Base-by-base conservation (phyloP, 2,329 filamentous ascomycete species). In the Tolypocladium nubicola region DNA sequence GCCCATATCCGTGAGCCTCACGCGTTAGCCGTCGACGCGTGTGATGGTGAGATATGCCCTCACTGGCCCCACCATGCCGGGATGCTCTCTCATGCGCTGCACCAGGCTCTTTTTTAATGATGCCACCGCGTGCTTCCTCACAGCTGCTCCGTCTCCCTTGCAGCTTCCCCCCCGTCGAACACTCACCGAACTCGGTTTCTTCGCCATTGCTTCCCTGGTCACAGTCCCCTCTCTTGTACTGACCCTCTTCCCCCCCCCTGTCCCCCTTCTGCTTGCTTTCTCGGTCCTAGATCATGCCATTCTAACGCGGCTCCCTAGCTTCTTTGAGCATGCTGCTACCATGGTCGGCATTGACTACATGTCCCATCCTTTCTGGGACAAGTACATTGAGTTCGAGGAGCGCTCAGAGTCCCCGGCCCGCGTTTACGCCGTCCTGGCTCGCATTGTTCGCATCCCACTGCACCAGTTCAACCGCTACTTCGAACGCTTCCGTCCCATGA, bases 311-410 rank as follows among this genome's bases (percentile, higher is more conserved):
- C 19, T 14, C n/a, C 53, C 45, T 70, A 99, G 94, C 64, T 82
- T 97, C 10, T 97, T 97, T 69, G 93, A 99, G 71, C 89, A 94
- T 63, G 94, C 88, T 61, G 89, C 90, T 35, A 81, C 82, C 37
- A 87, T 83, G 65, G 91, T 96, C 45, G 94, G 94, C 19, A 81
- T 97, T 21, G 94, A 99, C 73, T 99, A 96, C 69, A 80, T 96
- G 37, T 88, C 92, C 2, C 91, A 97, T 69, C 91, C 91, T 1
- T 97, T 99, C 75, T 99, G 94, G 94, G 94, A 99, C 73, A 97
- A 96, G 74, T 99, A 96, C 68, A 84, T 99, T 62, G 94, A 97
- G 70, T 97, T 95, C 67, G 94, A 97, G 70, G 92, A 97, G 70
- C 88, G 92, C 1, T 79, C 93, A 60, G 91, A 96, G 66, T 85